Base-by-base conservation (phyloP, 768 basidiomycete species). In the Lactarius vividus region DNA sequence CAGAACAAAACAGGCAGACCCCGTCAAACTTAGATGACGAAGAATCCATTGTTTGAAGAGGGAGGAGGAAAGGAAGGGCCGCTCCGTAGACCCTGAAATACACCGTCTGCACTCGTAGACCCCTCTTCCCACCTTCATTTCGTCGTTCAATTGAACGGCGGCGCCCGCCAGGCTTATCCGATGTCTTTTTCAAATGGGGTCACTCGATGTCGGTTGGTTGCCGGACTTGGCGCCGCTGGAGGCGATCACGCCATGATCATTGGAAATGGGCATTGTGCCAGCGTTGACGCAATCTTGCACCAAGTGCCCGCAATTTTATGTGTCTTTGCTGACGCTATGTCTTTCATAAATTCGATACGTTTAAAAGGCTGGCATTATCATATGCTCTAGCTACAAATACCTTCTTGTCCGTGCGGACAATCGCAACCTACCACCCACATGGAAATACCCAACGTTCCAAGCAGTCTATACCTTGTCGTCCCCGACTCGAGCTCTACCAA, bases 241-340 rank as follows among this genome's bases (percentile, higher is more conserved):
- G 31, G 8, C 15, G 46, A 69, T 69, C 39, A 59, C 69, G 69
- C 56, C 40, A 69, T 69, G 52, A 13, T 29, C 3, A n/a, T 16
- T 31, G 6, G 46, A 28, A 63, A 28, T 65, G 28, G 8, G 8
- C 26, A 15, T 53, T 40, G 18, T 53, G 42, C 61, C 29, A 66
- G 11, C 8, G 37, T 46, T 70, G 69, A 70, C 63, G 69, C 69
- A 33, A 70, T 70, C 16, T 68, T 54, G 59, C 59, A 66, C 61
- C 26, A 64, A 61, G 37, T 46, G 35, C n/a, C 53, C 20, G 52
- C 44, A 49, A 49, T 37, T 2, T 23, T 11, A 59, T 40, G 31
- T 42, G 10, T 42, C n/a, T 1, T 37, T n/a, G 18, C 33, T 53
- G 31, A 44, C 23, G 29, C 37, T 13, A 49, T 44, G 58, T 18